These are phyloP conservation scores for Allantophomopsis lycopodina DNA, from an alignment of 2,329 filamentous ascomycete species.

Conservation along the genomic window DNA sequence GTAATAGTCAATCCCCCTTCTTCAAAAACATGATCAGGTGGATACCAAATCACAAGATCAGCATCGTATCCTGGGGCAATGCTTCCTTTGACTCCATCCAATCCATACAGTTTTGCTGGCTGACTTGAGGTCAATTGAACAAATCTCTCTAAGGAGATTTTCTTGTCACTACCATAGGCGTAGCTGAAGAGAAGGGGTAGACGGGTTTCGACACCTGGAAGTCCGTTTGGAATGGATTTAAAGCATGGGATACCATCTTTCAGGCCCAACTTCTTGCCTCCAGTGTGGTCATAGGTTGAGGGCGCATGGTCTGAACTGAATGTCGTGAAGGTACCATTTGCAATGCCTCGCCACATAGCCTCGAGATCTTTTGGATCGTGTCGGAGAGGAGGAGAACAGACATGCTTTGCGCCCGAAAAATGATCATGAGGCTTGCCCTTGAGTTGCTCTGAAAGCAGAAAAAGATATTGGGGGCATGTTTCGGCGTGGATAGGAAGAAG, in stretches of 20 bases:
- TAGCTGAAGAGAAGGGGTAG: conserved; percentile 23
- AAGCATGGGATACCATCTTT: conserved; percentile 21
- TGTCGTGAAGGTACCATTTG: conserved; percentile 1
- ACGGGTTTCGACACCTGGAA: conserved; percentile 27
- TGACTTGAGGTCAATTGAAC: not conserved
- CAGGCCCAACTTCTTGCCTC: conserved; percentile 23
- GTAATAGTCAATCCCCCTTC: conserved; percentile 2
- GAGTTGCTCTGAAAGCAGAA: not conserved
- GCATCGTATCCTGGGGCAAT: conserved; percentile 7
- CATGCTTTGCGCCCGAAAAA: not conserved
- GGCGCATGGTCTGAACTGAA: conserved; percentile 22
- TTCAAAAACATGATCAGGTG: not conserved
- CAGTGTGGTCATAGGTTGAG: conserved; percentile 20
- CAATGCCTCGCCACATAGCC: conserved; percentile 1
- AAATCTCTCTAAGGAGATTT: not conserved
- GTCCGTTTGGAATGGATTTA: conserved; percentile 26
- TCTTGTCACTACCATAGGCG: not conserved
- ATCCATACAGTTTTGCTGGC: not conserved
- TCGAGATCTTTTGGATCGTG: not conserved
- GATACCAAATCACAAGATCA: conserved; percentile 8
- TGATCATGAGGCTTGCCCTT: not conserved
- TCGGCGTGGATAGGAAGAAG: conserved; percentile 24
- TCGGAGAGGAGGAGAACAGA: conserved; percentile 1
- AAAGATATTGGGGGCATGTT: conserved; percentile 1
- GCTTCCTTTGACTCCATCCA: conserved; percentile 3